phyloP scores from a whole-genome alignment of 2,329 filamentous ascomycete species.

The Tolypocladium amazonense region DNA sequence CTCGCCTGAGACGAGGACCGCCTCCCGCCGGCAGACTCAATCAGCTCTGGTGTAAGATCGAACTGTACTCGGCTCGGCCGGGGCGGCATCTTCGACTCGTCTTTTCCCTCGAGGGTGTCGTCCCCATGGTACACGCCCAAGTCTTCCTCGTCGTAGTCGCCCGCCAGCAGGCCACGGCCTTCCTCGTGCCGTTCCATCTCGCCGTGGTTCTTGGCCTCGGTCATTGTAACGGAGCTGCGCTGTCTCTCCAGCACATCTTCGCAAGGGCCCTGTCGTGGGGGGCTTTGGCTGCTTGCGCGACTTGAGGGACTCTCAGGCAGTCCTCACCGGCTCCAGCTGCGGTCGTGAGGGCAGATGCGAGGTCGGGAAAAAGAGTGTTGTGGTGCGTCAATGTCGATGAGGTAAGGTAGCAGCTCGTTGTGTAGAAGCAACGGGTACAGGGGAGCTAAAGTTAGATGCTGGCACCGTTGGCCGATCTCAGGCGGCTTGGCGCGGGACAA shows the following conservation, averaged over 20 bases:
- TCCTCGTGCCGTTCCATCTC: constrained; percentile 19
- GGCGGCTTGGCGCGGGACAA: background rate
- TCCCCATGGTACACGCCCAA: constrained; percentile 9
- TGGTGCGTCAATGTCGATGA: background rate
- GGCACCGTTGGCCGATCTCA: background rate
- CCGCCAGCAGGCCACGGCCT: constrained; percentile 19
- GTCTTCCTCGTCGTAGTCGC: constrained; percentile 14
- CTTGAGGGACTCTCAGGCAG: background rate
- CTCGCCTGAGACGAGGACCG: constrained; percentile 11
- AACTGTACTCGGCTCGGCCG: constrained; percentile 67
- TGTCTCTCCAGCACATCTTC: constrained; percentile 7
- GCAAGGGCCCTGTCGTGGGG: background rate
- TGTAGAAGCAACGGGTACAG: background rate
- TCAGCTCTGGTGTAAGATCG: constrained; percentile 41
- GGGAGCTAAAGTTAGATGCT: background rate
- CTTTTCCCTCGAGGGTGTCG: background rate
- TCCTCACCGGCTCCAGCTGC: background rate
- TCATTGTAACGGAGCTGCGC: constrained; percentile 16
- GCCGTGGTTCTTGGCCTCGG: constrained; percentile 18
- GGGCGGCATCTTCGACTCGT: constrained; percentile 13
- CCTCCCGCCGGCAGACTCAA: constrained; percentile 9
- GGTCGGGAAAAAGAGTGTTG: background rate
- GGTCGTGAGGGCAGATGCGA: background rate
- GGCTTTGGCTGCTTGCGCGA: background rate
- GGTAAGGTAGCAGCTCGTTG: background rate